phyloP scores from a whole-genome alignment of 2,329 filamentous ascomycete species.

The Alternaria viburni region DNA sequence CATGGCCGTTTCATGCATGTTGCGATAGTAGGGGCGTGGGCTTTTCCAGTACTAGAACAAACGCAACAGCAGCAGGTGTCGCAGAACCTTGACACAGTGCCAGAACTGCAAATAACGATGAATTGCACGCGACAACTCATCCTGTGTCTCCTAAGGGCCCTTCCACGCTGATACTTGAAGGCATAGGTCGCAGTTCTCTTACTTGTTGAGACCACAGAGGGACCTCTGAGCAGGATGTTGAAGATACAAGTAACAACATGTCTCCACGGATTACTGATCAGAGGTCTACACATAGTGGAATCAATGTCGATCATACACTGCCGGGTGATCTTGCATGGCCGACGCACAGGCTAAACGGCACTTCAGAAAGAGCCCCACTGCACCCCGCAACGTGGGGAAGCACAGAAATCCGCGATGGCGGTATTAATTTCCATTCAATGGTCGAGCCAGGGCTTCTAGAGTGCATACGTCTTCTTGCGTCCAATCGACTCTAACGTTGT shows the following conservation, averaged over 20 bases:
- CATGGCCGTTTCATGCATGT: background rate
- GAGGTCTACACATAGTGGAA: background rate
- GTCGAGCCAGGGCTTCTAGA: conserved; percentile 18
- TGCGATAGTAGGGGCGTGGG: background rate
- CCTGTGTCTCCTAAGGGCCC: background rate
- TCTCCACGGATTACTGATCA: background rate
- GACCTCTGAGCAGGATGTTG: background rate
- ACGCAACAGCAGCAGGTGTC: background rate
- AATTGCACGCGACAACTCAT: background rate
- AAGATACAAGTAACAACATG: conserved; percentile 2
- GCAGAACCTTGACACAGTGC: background rate
- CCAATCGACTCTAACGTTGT: conserved; percentile 12
- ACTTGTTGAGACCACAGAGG: background rate
- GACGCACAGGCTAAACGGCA: conserved; percentile 43
- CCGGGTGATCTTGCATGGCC: conserved; percentile 29
- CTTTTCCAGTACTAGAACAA: background rate
- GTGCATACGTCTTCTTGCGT: background rate
- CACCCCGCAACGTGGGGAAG: conserved; percentile 36
- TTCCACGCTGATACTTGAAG: background rate
- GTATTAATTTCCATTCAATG: conserved; percentile 21
- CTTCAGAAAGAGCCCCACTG: conserved; percentile 24
- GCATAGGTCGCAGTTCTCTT: background rate
- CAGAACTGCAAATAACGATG: background rate
- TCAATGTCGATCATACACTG: conserved; percentile 16
- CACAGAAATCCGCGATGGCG: conserved; percentile 23